Conservation (phyloP, 176 grass and related monocot genomes). For the Pontederia paniculata region DNA sequence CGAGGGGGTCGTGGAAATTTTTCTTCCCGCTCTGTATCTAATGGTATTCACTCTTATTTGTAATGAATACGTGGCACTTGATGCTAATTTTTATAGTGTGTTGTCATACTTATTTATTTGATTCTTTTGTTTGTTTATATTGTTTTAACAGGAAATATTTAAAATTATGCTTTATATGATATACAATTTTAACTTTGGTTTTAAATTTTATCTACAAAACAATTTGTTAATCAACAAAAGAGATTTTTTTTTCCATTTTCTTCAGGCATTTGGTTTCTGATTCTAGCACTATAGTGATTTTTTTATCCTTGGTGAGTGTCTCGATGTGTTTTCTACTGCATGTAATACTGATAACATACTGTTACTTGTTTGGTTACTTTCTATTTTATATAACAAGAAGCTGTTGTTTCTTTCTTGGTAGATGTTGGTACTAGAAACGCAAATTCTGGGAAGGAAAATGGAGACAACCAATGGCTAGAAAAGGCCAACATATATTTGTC, state of each 20-base stretch:
- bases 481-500: constrained; percentile 29
- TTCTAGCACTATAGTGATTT: too few relatives aligned
- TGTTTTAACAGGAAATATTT: too few relatives aligned
- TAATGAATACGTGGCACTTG: neutral
- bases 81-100: neutral
- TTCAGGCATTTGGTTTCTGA: too few relatives aligned
- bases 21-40: neutral
- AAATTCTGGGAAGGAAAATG: constrained; percentile 43
- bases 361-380: neutral
- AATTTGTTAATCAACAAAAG: too few relatives aligned
- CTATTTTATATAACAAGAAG: neutral
- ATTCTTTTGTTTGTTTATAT: too few relatives aligned
- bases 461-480: constrained; percentile 31
- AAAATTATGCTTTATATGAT: too few relatives aligned
- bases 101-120: too few relatives aligned
- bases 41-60: neutral
- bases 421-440: constrained; percentile 30
- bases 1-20: neutral
- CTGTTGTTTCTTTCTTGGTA: neutral
- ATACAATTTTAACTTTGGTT: too few relatives aligned
- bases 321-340: neutral
- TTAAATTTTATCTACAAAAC: too few relatives aligned
- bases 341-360: neutral
- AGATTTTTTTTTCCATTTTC: too few relatives aligned
- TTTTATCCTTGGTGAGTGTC: too few relatives aligned